Conservation (phyloP, 257 asterid genomes). For the Lavandula angustifolia region DNA sequence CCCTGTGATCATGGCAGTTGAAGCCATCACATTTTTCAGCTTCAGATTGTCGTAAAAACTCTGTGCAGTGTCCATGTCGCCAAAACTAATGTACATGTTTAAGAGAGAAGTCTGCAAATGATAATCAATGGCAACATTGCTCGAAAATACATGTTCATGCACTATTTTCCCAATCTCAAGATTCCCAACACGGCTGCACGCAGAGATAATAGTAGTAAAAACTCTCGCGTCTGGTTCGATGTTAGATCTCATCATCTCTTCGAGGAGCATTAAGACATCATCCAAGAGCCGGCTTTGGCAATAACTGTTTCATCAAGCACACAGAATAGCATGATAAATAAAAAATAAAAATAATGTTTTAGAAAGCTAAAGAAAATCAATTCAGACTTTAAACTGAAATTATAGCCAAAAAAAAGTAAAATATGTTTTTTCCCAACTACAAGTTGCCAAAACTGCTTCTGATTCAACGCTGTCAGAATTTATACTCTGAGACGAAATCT, state of each 20-base stretch:
- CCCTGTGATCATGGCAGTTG: conserved; percentile 72
- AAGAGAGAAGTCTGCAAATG: conserved; percentile 61
- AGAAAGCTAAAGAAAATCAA: too few species aligned
- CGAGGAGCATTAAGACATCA: conserved; percentile 51
- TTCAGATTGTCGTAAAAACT: conserved; percentile 54
- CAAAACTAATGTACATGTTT: conserved; percentile 66
- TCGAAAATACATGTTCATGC: conserved; percentile 45
- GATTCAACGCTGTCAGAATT: neutral
- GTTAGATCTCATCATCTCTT: conserved; percentile 59
- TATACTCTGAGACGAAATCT: neutral
- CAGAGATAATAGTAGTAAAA: conserved; percentile 57
- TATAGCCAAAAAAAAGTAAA: too few species aligned
- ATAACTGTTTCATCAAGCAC: conserved; percentile 47
- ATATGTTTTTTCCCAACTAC: neutral
- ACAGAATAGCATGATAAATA: conserved; percentile 19
- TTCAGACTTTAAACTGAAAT: too few species aligned
- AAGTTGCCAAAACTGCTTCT: neutral
- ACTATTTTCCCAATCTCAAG: conserved; percentile 54
- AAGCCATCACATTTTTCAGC: conserved; percentile 52
- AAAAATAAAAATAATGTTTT: neutral
- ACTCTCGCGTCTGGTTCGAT: conserved; percentile 54
- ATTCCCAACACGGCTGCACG: conserved; percentile 56
- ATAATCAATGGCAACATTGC: conserved; percentile 44
- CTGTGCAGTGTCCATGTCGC: conserved; percentile 66
- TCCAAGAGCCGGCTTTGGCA: conserved; percentile 62